Evolutionary conservation across 2,329 filamentous ascomycete species (phyloP).

Genomic region (Chrysosporium queenslandicum): DNA sequence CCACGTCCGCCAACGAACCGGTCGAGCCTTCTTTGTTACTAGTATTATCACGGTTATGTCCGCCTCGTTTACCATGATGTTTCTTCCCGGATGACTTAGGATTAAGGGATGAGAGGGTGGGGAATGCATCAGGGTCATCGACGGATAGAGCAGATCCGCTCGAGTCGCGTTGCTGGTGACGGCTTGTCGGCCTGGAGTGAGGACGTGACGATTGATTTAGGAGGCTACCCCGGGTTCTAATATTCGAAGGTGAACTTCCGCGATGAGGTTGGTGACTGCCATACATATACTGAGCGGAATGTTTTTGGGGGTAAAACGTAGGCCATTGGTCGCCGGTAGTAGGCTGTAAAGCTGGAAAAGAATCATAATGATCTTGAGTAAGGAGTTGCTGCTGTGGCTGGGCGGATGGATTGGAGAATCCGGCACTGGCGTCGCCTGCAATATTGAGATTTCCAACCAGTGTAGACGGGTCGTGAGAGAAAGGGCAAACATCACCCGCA

Average conservation of each 20-base stretch:
- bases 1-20: conserved; percentile 81
- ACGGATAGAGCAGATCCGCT: conserved; percentile 63
- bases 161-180: conserved; percentile 57
- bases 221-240: conserved; percentile 45
- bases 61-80: conserved; percentile 77
- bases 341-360: conserved; percentile 67
- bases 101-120: conserved; percentile 67
- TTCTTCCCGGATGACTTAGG: conserved; percentile 69
- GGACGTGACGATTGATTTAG: conserved; percentile 50
- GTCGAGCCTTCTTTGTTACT: conserved; percentile 58
- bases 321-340: conserved; percentile 50
- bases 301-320: conserved; percentile 38
- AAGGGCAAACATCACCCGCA: conserved; percentile 86
- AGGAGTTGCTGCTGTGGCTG: conserved; percentile 56
- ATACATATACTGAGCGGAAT: conserved; percentile 34
- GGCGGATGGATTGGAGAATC: conserved; percentile 47
- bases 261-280: conserved; percentile 11
- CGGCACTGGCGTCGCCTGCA: conserved; percentile 44
- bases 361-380: conserved; percentile 64
- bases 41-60: conserved; percentile 52
- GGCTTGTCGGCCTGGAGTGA: conserved; percentile 73
- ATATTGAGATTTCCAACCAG: conserved; percentile 72
- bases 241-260: conserved; percentile 20
- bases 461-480: conserved; percentile 88
- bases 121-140: conserved; percentile 93